These are phyloP conservation scores for Colletotrichum sublineola DNA, from an alignment of 2,329 filamentous ascomycete genomes.

Conservation along the genomic window DNA sequence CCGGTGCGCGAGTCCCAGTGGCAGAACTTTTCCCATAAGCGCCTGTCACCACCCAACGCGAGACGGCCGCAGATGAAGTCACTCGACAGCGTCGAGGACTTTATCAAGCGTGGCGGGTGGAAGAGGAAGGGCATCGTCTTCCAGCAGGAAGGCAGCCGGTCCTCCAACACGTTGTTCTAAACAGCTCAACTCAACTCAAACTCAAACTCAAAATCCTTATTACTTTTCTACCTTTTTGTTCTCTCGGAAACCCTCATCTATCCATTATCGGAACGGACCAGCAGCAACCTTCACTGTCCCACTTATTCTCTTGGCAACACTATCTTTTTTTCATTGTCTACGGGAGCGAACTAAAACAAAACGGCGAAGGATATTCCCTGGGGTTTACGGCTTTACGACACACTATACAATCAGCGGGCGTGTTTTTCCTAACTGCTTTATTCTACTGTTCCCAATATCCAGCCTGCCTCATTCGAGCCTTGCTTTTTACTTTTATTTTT, in stretches of 20 bases:
- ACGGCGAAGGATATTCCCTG: not conserved
- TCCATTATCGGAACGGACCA: not conserved
- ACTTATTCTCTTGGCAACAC: not conserved
- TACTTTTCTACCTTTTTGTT: not conserved
- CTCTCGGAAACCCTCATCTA: not conserved
- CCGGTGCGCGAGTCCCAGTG: conserved; percentile 34
- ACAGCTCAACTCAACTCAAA: not conserved
- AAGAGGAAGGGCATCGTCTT: conserved; percentile 60
- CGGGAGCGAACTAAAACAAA: not conserved
- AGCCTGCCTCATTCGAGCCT: conserved; percentile 4
- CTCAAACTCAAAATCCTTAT: too few species aligned
- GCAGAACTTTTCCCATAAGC: conserved; percentile 54
- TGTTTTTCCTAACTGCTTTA: not conserved
- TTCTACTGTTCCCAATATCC: not conserved
- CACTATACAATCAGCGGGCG: conserved; percentile 14
- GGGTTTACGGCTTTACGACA: conserved; percentile 20
- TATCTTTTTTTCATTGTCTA: not conserved
- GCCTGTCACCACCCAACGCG: conserved; percentile 29
- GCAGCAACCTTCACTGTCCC: not conserved
- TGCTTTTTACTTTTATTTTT: not conserved
- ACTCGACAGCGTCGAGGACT: conserved; percentile 54
- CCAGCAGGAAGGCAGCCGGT: conserved; percentile 49
- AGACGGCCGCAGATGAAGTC: conserved; percentile 55
- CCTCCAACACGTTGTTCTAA: conserved; percentile 43
- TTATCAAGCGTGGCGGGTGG: conserved; percentile 59